Evolutionary conservation across 2,329 filamentous ascomycete species (phyloP), one percentile per base, ranked within the genome.

Genomic region (Pseudopyricularia javanii): DNA sequence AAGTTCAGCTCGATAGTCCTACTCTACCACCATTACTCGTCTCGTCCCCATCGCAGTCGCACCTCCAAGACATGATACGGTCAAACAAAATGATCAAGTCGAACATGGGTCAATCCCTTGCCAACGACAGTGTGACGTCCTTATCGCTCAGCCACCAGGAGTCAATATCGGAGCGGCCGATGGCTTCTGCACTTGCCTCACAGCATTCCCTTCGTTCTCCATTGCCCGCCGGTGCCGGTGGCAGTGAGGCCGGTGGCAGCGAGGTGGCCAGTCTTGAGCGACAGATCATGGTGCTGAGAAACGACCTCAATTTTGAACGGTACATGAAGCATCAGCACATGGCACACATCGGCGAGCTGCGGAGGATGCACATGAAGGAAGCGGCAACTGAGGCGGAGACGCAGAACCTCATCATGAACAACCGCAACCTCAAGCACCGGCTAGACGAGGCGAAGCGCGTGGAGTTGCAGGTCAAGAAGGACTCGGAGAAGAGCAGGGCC

Each of bases 241-340:
- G 24, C 14, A 17, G 35, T 7, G 50, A 51, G 22, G 22, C 6
- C 35, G 35, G 35, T 7, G 63, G 68, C 15, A 43, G 7, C 17
- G 69, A 75, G 54, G 61, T 75, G 28, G 69, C 76, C 1, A 79
- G 81, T 57, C 69, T 93, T 3, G 82, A 88, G 58, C 78, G 85
- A 43, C 84, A 90, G 59, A 78, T 89, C n/a, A 77, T 89, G 52
- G 70, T 91, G 2, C 67, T 93, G 11, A 82, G 85, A 47, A 93
- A 91, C 56, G 87, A 93, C 59, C 72, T 93, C 45, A 87, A 86
- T 58, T 93, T 91, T 61, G 88, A 93, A 64, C 77, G 86, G 26
- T 91, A 89, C 65, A 76, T 91, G 60, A 91, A 91, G 63, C 81
- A 89, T 57, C 88, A 93, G 61, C 88, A 91, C 64, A 79, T 91